Evolutionary conservation across 73 alveolate genomes (phyloP), one percentile per base, ranked within the genome.

Genomic region (Stentor coeruleus): DNA sequence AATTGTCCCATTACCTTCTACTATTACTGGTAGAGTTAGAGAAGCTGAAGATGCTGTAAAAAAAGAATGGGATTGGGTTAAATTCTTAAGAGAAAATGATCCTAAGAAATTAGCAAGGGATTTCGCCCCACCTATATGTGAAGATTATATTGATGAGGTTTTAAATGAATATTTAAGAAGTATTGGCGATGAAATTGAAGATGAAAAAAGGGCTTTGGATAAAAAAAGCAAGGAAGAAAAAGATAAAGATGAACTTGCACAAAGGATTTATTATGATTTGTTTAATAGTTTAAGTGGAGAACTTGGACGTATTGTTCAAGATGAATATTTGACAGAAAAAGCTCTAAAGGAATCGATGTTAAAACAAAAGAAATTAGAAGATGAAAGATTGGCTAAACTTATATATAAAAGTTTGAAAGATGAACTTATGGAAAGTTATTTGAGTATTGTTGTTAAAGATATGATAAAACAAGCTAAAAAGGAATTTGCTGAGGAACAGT

Each of bases 1-100:
- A 11, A 20, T 66, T 33, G 79, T 66, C n/a, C 79, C 79, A 26
- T 40, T 66, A 26, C 79, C 79, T 11, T 66, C 79, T 0, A 20
- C 79, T 26, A 20, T 66, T 0, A 20, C n/a, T 20, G 37, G 37
- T 11, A 20, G 79, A 66, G 79, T 66, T 15, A 20, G 33, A 66
- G 79, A 20, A 1, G 79, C 79, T 11, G 79, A 66, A 66, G 79
- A 66, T 14, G 39, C 2, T 40, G 15, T 66, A 49, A 6, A 20
- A 49, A 49, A 49, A 49, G 66, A 49, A 49, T 49, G 66, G 66
- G 66, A 49, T 20, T 49, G 66, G 66, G 66, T 49, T 11, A 49
- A 49, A 49, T 11, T 11, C 6, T 11, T 49, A 6, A 20, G 20
- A 49, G 66, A 49, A 6, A 49, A 49, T 20, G 66, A 49, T 20